Conservation (phyloP, 805 yeast species). For the Schwanniomyces vanrijiae region DNA sequence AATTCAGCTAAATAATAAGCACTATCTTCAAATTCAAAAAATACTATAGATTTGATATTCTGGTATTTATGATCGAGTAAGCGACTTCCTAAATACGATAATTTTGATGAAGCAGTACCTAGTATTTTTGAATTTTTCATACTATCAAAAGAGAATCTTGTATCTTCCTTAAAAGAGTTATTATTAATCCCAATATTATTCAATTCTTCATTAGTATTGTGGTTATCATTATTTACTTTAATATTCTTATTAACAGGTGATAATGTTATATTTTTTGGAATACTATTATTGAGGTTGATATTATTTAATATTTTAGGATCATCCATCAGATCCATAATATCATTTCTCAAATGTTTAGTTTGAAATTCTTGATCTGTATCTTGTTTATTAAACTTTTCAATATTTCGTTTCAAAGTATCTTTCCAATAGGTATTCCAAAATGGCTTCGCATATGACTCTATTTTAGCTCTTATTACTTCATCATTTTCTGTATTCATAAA, state of each 20-base stretch:
- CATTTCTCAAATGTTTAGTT: constrained; percentile 3
- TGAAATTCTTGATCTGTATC: constrained; percentile 31
- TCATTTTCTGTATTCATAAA: constrained; percentile 32
- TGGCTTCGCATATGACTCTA: constrained; percentile 32
- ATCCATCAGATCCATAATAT: constrained; percentile 4
- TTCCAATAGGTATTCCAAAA: constrained; percentile 62
- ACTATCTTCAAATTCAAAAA: constrained; percentile 70
- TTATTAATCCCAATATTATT: constrained; percentile 1
- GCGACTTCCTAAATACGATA: constrained; percentile 58
- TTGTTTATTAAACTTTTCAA: constrained; percentile 36
- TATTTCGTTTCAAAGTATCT: constrained; percentile 33
- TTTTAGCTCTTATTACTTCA: constrained; percentile 25
- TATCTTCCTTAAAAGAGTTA: constrained; percentile 16
- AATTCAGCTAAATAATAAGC: constrained; percentile 69
- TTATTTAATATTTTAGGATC: constrained; percentile 2
- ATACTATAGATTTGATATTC: constrained; percentile 56
- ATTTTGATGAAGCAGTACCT: constrained; percentile 67
- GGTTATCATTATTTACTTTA: background rate
- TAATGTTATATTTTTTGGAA: background rate
- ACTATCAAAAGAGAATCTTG: constrained; percentile 19
- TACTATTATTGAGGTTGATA: background rate
- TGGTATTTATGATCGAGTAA: constrained; percentile 50
- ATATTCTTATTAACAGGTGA: background rate
- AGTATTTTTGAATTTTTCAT: constrained; percentile 38
- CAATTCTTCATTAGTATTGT: background rate